These are phyloP conservation scores for Arxiozyma bovina DNA, from an alignment of 1,139 yeast species.

Conservation along the genomic window DNA sequence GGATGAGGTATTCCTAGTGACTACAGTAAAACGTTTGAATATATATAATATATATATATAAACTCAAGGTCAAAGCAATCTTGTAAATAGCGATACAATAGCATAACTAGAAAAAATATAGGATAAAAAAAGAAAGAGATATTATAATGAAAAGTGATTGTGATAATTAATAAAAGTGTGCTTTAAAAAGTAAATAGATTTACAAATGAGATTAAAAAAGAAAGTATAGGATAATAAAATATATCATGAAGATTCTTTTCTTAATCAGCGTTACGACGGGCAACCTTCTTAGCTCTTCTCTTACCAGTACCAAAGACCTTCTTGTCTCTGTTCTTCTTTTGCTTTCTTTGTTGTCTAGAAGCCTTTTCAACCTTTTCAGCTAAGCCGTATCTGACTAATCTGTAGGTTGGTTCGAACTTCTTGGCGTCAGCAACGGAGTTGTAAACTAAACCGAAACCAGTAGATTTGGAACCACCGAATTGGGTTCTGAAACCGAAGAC, in stretches of 20 bases:
- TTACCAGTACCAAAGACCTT: constrained; percentile 98
- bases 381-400: constrained; percentile 98
- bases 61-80: too few relatives aligned
- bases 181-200: constrained; percentile 3
- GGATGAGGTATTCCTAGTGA: too few relatives aligned
- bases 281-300: constrained; percentile 87
- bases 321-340: constrained; percentile 99
- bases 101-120: not conserved
- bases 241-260: not conserved
- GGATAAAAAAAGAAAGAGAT: not conserved
- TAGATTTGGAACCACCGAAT: constrained; percentile 99
- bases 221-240: not conserved
- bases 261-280: constrained; percentile 45
- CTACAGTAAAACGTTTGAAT: not conserved
- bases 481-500: constrained; percentile 99
- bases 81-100: not conserved
- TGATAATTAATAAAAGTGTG: constrained; percentile 4
- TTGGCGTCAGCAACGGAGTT: constrained; percentile 96
- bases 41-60: too few relatives aligned
- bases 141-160: not conserved
- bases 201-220: constrained; percentile 3
- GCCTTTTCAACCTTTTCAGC: constrained; percentile 94
- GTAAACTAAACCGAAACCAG: constrained; percentile 99
- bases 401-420: constrained; percentile 98
- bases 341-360: constrained; percentile 99